Evolutionary conservation across 441 rosid genomes (phyloP).

Genomic region (Corymbia citriodora): DNA sequence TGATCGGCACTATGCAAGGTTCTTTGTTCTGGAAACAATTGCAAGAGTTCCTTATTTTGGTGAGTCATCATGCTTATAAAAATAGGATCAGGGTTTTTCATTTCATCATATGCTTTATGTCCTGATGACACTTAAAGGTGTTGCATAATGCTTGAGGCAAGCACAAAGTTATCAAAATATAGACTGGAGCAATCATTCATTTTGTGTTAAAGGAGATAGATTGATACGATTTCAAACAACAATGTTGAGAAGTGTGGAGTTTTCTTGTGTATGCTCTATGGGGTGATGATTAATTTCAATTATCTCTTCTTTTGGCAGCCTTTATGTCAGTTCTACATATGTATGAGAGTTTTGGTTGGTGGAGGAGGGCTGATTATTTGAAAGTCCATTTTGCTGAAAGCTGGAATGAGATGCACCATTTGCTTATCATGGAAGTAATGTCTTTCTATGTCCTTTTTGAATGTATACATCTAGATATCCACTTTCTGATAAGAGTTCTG

Average conservation of each 20-base stretch:
- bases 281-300: neutral
- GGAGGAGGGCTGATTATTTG: conserved; percentile 93
- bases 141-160: neutral
- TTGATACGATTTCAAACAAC: neutral
- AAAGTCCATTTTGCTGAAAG: conserved; percentile 98
- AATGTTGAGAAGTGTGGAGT: neutral
- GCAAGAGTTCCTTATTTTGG: conserved; percentile 98
- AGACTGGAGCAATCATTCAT: neutral
- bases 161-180: neutral
- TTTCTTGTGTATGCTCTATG: neutral
- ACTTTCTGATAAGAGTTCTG: neutral
- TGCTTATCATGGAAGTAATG: conserved; percentile 94
- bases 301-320: conserved; percentile 37
- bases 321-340: conserved; percentile 88
- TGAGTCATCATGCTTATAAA: conserved; percentile 17
- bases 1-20: conserved; percentile 81
- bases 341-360: conserved; percentile 99
- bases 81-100: neutral
- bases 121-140: neutral
- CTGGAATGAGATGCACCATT: conserved; percentile 99
- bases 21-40: conserved; percentile 88
- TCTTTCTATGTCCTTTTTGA: neutral
- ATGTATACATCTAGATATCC: too few species aligned
- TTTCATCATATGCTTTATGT: neutral
- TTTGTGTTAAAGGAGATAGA: neutral